Evolutionary conservation across 2,329 filamentous ascomycete species (phyloP).

Genomic region (Fusarium agapanthi): DNA sequence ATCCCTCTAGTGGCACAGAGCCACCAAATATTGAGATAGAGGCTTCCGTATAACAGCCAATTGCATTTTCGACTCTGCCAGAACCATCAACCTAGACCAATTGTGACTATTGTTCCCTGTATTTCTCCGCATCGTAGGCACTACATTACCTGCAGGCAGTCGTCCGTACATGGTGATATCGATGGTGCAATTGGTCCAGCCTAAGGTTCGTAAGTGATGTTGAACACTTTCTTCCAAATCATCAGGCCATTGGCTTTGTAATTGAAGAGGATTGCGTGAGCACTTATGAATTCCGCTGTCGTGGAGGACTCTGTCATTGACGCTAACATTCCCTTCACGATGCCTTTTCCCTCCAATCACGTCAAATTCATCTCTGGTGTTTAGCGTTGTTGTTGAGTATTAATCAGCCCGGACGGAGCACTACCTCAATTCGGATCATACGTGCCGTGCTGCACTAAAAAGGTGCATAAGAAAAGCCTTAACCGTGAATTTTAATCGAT

Average conservation of each 20-base stretch:
- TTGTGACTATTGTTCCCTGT: background rate
- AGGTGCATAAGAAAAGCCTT: background rate
- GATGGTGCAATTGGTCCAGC: background rate
- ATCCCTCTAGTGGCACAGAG: accelerated
- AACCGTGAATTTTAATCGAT: background rate
- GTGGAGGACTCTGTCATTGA: background rate
- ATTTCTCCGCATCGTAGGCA: background rate
- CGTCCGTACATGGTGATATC: background rate
- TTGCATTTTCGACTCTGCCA: background rate
- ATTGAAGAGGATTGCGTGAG: background rate
- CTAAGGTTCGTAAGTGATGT: background rate
- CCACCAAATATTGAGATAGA: background rate
- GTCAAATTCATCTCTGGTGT: background rate
- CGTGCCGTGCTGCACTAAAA: background rate
- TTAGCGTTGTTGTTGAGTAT: background rate
- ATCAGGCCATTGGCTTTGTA: background rate
- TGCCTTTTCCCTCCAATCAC: background rate
- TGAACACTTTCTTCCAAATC: background rate
- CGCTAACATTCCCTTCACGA: background rate
- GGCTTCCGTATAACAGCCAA: background rate
- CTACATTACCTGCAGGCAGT: background rate
- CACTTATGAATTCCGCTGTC: constrained; percentile 1
- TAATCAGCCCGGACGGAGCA: background rate
- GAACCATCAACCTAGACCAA: background rate
- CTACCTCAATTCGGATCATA: background rate